These are phyloP conservation scores for Apiotrichum gracile DNA, from an alignment of 1,284 basidiomycete species.

Conservation along the genomic window DNA sequence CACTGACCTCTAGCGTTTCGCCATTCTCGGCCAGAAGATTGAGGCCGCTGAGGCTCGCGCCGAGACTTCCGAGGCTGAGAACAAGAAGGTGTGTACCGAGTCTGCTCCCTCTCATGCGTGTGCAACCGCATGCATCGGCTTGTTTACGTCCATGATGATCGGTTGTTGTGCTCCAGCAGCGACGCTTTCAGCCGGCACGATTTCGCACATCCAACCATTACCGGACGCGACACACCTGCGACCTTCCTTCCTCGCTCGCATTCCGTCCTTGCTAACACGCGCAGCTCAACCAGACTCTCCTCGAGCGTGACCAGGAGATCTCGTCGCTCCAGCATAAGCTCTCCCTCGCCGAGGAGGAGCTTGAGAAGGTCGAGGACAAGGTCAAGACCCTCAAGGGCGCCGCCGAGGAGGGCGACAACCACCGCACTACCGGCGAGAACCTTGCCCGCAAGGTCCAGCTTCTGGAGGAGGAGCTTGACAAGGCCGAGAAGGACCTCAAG, in stretches of 20 bases:
- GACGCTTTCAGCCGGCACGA: too few relatives aligned
- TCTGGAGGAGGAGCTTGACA: constrained; percentile 77
- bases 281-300: constrained; percentile 52
- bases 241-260: too few relatives aligned
- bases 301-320: constrained; percentile 85
- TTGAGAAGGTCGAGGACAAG: constrained; percentile 72
- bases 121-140: too few relatives aligned
- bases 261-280: not conserved
- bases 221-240: too few relatives aligned
- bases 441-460: constrained; percentile 81
- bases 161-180: too few relatives aligned
- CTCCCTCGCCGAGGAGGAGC: constrained; percentile 61
- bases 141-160: not conserved
- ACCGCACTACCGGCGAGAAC: constrained; percentile 68
- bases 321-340: constrained; percentile 76
- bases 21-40: constrained; percentile 73
- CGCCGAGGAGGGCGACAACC: constrained; percentile 66
- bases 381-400: constrained; percentile 65
- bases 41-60: constrained; percentile 73
- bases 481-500: constrained; percentile 92
- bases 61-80: constrained; percentile 71
- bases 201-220: too few relatives aligned
- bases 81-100: constrained; percentile 56
- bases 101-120: not conserved
- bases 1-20: constrained; percentile 49